These are phyloP conservation scores for Globisporangium canariense DNA, from an alignment of 352 stramenopile species.

Conservation along the genomic window DNA sequence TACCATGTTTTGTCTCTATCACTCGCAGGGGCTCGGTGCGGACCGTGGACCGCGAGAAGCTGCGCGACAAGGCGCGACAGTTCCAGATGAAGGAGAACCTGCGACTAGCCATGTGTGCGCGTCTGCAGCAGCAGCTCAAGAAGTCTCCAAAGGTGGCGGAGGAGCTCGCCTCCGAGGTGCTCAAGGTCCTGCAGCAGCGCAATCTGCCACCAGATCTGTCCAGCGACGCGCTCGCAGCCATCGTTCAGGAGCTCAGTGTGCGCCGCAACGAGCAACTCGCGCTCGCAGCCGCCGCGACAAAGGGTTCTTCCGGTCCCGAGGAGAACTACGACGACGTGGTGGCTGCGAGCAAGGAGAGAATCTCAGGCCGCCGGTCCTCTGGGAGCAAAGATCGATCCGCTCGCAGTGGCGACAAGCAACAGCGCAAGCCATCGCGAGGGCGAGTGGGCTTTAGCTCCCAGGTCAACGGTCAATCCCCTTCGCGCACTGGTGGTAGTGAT, in stretches of 20 bases:
- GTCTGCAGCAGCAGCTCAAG: constrained; percentile 65
- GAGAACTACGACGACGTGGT: neutral
- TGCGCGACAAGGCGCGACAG: constrained; percentile 61
- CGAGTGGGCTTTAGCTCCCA: neutral
- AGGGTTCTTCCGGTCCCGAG: neutral
- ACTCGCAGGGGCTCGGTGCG: constrained; percentile 35
- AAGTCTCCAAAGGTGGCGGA: constrained; percentile 65
- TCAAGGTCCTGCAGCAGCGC: constrained; percentile 50
- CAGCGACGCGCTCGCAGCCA: constrained; percentile 33
- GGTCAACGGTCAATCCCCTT: neutral
- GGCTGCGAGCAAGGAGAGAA: constrained; percentile 9
- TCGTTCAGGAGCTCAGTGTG: constrained; percentile 40
- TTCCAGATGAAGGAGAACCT: constrained; percentile 76
- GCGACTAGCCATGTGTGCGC: constrained; percentile 62
- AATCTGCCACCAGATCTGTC: constrained; percentile 32
- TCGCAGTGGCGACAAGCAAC: constrained; percentile 5
- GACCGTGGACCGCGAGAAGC: constrained; percentile 61
- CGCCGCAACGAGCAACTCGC: constrained; percentile 35
- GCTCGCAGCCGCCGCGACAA: constrained; percentile 14
- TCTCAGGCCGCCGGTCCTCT: constrained; percentile 21
- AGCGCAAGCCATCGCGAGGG: neutral
- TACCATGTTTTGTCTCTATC: neutral
- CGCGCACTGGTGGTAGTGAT: neutral
- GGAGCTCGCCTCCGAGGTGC: constrained; percentile 51
- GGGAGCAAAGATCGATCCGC: constrained; percentile 23